These are phyloP conservation scores for Saturnispora saitoi DNA, from an alignment of 805 yeast species.

Conservation along the genomic window DNA sequence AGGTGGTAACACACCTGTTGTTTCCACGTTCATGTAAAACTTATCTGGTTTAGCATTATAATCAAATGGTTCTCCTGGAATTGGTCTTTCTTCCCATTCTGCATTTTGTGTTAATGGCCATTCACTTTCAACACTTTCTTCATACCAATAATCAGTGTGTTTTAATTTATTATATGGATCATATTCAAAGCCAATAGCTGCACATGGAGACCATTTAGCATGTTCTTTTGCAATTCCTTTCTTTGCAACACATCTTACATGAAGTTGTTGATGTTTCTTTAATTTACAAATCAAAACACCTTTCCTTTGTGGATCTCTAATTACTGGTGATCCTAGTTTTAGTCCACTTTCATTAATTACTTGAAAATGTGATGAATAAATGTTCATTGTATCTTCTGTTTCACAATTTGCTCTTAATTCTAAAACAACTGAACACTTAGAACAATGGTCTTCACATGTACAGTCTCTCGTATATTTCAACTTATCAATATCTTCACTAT, in stretches of 20 bases:
- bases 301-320: slow-evolving; percentile 60
- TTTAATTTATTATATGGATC: slow-evolving; percentile 98
- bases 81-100: slow-evolving; percentile 94
- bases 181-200: slow-evolving; percentile 93
- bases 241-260: slow-evolving; percentile 87
- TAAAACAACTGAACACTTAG: slow-evolving; percentile 84
- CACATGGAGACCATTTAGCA: slow-evolving; percentile 96
- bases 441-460: slow-evolving; percentile 96
- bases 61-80: slow-evolving; percentile 79
- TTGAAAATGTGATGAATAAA: slow-evolving; percentile 72
- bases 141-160: slow-evolving; percentile 96
- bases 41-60: slow-evolving; percentile 72
- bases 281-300: slow-evolving; percentile 91
- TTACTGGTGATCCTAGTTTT: slow-evolving; percentile 76
- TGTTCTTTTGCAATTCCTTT: slow-evolving; percentile 97
- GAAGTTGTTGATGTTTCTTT: slow-evolving; percentile 85
- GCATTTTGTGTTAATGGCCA: slow-evolving; percentile 90
- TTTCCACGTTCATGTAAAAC: slow-evolving; percentile 85
- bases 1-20: slow-evolving; percentile 83
- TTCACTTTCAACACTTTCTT: slow-evolving; percentile 76
- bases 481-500: slow-evolving; percentile 73
- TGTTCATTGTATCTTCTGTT: slow-evolving; percentile 78
- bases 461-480: slow-evolving; percentile 90
- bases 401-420: slow-evolving; percentile 80
- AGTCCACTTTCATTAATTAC: slow-evolving; percentile 30